Percentiles rank a stretch among this genome's conserved stretches.
These are phyloP conservation scores for Beauveria australis DNA, from an alignment of 2,329 filamentous ascomycete species.

Conservation along the genomic window DNA sequence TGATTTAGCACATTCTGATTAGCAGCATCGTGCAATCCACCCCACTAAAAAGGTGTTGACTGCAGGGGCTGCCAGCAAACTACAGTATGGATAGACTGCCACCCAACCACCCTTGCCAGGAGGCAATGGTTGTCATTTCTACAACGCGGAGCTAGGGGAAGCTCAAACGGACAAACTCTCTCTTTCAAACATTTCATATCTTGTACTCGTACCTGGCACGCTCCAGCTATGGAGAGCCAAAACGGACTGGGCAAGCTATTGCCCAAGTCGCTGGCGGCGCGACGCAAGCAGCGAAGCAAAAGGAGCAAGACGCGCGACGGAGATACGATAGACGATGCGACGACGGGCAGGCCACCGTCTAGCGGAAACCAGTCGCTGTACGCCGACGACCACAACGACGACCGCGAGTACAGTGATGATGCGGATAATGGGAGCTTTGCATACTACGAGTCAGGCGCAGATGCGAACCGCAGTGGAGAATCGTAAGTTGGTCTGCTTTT, in stretches of 20 bases:
- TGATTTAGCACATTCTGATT: neutral
- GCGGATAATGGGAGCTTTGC: constrained; percentile 24
- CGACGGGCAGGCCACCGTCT: constrained; percentile 11
- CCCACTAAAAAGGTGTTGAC: neutral
- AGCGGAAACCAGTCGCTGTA: constrained; percentile 16
- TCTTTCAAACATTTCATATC: constrained; percentile 1
- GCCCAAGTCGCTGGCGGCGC: constrained; percentile 41
- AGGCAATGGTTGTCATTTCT: constrained; percentile 4
- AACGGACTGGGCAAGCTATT: constrained; percentile 43
- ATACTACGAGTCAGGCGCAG: constrained; percentile 27
- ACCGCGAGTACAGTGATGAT: constrained; percentile 26
- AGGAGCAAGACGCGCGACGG: constrained; percentile 31
- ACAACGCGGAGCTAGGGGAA: neutral
- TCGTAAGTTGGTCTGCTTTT: constrained; percentile 15
- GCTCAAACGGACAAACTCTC: constrained; percentile 1
- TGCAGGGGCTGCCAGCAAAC: neutral
- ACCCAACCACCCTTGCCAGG: constrained; percentile 6
- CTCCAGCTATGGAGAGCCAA: constrained; percentile 8
- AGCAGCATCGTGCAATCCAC: neutral
- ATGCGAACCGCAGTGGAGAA: constrained; percentile 18
- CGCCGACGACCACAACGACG: constrained; percentile 19
- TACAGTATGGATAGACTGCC: neutral
- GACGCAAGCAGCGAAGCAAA: constrained; percentile 39
- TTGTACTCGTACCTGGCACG: neutral
- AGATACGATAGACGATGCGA: neutral